These are phyloP conservation scores for Pyricularia sp. DNA, from an alignment of 2,329 filamentous ascomycete genomes.

Conservation along the genomic window DNA sequence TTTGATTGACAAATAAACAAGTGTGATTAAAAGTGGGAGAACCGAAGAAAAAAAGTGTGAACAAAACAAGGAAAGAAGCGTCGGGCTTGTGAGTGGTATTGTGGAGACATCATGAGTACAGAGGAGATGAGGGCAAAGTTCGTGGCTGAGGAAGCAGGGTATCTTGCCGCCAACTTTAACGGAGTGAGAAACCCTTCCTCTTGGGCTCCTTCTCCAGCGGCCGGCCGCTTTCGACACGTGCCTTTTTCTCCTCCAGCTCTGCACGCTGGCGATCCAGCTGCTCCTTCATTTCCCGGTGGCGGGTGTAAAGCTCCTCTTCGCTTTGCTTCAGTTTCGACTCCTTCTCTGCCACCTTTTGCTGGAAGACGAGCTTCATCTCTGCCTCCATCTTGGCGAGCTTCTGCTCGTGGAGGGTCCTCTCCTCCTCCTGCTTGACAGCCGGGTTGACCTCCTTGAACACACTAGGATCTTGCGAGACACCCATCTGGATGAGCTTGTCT, in stretches of 20 bases:
- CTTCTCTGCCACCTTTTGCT: conserved; percentile 99
- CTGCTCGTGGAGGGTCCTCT: conserved; percentile 95
- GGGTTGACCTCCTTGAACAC: conserved; percentile 99
- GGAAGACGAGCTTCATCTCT: conserved; percentile 99
- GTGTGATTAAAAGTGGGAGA: conserved; percentile 30
- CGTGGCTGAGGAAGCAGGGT: conserved; percentile 25
- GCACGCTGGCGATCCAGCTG: conserved; percentile 90
- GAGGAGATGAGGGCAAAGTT: conserved; percentile 32
- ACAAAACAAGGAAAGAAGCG: conserved; percentile 37
- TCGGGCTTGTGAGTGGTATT: conserved; percentile 37
- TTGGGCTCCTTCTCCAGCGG: conserved; percentile 96
- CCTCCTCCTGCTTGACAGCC: conserved; percentile 98
- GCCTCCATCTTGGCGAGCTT: conserved; percentile 99
- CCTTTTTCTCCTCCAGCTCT: conserved; percentile 98
- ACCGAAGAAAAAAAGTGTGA: conserved; percentile 22
- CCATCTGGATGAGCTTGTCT: conserved; percentile 98
- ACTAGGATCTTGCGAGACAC: conserved; percentile 94
- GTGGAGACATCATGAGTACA: conserved; percentile 48
- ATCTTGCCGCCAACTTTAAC: conserved; percentile 45
- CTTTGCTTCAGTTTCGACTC: conserved; percentile 99
- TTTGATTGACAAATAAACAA: conserved; percentile 31
- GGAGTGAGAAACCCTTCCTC: conserved; percentile 98
- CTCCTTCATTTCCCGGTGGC: conserved; percentile 99
- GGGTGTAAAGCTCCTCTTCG: conserved; percentile 96
- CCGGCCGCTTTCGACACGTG: conserved; percentile 85